Conservation (phyloP, 139 green algal genomes). For the Chlamydomonas incerta region DNA sequence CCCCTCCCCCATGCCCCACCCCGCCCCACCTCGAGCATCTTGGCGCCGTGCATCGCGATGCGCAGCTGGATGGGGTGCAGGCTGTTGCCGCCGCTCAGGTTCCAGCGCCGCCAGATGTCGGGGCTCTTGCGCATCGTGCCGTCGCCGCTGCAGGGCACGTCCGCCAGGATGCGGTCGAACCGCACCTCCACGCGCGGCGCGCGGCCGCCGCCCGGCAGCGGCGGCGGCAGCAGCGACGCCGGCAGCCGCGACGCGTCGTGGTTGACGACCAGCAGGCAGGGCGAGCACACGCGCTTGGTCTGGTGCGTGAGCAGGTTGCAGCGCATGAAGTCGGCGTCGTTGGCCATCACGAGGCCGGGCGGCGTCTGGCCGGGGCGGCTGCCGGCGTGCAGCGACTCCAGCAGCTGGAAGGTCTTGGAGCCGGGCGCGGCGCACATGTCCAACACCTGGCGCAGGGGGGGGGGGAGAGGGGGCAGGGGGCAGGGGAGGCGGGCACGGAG, state of each 20-base stretch:
- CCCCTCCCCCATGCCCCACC: neutral
- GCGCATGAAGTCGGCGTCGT: conserved; percentile 94
- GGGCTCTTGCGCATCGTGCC: conserved; percentile 97
- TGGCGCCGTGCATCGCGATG: conserved; percentile 86
- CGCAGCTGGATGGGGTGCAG: conserved; percentile 93
- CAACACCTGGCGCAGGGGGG: conserved; percentile 76
- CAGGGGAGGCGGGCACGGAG: neutral
- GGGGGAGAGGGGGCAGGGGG: neutral
- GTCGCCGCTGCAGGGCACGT: conserved; percentile 98
- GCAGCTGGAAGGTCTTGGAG: conserved; percentile 97
- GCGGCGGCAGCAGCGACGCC: neutral
- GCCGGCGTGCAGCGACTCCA: conserved; percentile 91
- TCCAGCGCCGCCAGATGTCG: conserved; percentile 97
- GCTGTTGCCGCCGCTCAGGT: conserved; percentile 81
- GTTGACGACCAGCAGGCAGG: conserved; percentile 92
- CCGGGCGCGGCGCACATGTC: conserved; percentile 98
- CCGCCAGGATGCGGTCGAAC: conserved; percentile 95
- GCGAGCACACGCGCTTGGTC: conserved; percentile 91
- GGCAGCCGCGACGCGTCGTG: conserved; percentile 93
- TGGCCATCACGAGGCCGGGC: conserved; percentile 93
- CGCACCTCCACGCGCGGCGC: conserved; percentile 32
- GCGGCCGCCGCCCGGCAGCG: neutral
- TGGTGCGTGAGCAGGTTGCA: conserved; percentile 99
- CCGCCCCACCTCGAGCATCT: conserved; percentile 81
- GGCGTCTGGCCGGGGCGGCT: conserved; percentile 36